Evolutionary conservation across 1,284 basidiomycete species (phyloP), one percentile per base, ranked within the genome.

Genomic region (Pseudozyma sp.): DNA sequence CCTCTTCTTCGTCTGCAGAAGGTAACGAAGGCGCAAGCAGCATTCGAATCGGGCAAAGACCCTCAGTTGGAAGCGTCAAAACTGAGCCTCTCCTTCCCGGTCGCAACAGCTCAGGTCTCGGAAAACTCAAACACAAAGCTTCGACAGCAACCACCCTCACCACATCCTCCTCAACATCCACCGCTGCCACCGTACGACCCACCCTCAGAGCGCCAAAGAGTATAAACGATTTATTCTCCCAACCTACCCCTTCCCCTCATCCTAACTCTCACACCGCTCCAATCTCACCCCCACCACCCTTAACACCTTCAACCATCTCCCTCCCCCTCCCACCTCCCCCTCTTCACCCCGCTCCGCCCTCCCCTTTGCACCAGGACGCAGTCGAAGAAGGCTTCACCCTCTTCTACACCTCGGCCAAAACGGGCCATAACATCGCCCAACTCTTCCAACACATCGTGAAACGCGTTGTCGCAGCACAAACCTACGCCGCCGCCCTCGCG

Each of bases 301-400:
- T 10, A 13, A 56, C 61, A 13, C 68, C 68, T 5, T 61, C 62
- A 1, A 61, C 62, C 2, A 52, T 54, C 8, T 60, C 54, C 7
- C 58, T 65, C 13, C 58, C 68, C 16, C 7, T 57, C 34, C 18
- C 31, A 7, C 52, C 56, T 3, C n/a, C 47, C 39, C 35, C 19
- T 12, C 53, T 59, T 5, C 10, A 10, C 3, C 14, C 49, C 7
- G 31, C 39, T 2, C 39, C 43, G 16, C 43, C 1, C 43, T n/a
- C 43, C 43, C 43, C 14, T 3, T 44, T 16, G 43, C 16, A 44
- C 43, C 36, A 3, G 25, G 43, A 11, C 5, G 52, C 44, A 5
- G 2, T 74, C 9, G 74, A 79, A 62, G 52, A 77, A 34, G 80
- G 80, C 19, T 82, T 82, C 44, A 67, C 71, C 6, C 76, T 82